These are phyloP conservation scores for Begonia masoniana DNA, from an alignment of 306 rosid species.

Conservation along the genomic window DNA sequence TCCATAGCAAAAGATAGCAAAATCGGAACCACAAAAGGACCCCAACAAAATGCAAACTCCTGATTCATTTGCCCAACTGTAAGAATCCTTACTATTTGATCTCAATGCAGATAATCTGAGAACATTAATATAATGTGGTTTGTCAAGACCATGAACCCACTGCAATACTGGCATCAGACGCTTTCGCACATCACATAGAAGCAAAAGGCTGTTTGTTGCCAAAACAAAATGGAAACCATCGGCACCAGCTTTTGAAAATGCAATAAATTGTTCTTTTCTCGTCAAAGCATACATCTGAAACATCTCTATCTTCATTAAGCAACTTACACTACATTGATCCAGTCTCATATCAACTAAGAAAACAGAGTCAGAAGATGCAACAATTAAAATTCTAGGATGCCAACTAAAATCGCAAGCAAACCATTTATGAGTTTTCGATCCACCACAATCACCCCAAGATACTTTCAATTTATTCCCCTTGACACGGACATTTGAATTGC, in stretches of 20 bases:
- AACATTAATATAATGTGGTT: constrained; percentile 28
- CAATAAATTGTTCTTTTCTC: constrained; percentile 35
- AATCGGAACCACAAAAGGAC: constrained; percentile 49
- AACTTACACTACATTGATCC: constrained; percentile 23
- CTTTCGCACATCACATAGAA: constrained; percentile 56
- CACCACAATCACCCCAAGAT: constrained; percentile 20
- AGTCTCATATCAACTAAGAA: constrained; percentile 51
- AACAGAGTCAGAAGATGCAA: constrained; percentile 43
- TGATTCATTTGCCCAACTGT: constrained; percentile 36
- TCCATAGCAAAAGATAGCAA: constrained; percentile 49
- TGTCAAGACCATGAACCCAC: constrained; percentile 50
- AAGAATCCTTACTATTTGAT: constrained; percentile 30
- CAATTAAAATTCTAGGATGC: constrained; percentile 46
- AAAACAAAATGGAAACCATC: constrained; percentile 33
- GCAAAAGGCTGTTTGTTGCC: constrained; percentile 38
- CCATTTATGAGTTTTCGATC: constrained; percentile 26
- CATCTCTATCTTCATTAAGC: constrained; percentile 38
- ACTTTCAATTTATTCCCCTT: constrained; percentile 44
- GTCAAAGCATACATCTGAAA: constrained; percentile 24
- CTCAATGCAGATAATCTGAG: constrained; percentile 46
- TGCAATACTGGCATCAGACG: constrained; percentile 43
- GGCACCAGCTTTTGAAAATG: constrained; percentile 32
- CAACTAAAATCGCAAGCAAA: constrained; percentile 64
- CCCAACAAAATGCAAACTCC: constrained; percentile 65
- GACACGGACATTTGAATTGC: constrained; percentile 3